Evolutionary conservation across 352 stramenopile species (phyloP).

Genomic region (Hyaloperonospora brassicae): DNA sequence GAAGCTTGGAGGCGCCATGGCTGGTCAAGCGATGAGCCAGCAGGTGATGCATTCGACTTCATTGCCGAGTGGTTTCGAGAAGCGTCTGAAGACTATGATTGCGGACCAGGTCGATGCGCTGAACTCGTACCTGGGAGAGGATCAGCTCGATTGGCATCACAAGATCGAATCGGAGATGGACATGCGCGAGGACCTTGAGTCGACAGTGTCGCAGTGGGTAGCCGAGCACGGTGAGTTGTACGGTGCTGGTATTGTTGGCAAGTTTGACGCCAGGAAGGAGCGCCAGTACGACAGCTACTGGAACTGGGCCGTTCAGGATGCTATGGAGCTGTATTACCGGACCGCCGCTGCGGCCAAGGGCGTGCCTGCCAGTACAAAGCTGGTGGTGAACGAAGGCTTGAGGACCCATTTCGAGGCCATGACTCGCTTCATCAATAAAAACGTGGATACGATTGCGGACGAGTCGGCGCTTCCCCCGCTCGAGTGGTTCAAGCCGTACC

Average conservation of each 20-base stretch:
- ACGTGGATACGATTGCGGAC: constrained; percentile 32
- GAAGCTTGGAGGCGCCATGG: constrained; percentile 32
- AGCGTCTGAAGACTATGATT: constrained; percentile 51
- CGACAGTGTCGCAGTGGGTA: constrained; percentile 38
- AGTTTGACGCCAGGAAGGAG: constrained; percentile 69
- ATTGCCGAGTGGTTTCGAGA: constrained; percentile 42
- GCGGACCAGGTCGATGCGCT: constrained; percentile 43
- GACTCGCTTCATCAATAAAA: constrained; percentile 48
- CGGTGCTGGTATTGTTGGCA: constrained; percentile 37
- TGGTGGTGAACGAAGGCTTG: constrained; percentile 23
- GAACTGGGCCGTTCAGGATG: constrained; percentile 74
- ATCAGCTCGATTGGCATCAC: constrained; percentile 42
- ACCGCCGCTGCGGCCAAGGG: constrained; percentile 26
- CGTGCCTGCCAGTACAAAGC: constrained; percentile 10
- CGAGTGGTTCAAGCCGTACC: constrained; percentile 50
- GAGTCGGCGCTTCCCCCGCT: constrained; percentile 32
- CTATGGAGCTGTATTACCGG: constrained; percentile 54
- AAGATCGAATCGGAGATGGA: constrained; percentile 45
- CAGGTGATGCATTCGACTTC: constrained; percentile 25
- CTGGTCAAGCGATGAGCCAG: constrained; percentile 23
- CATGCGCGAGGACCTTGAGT: constrained; percentile 50
- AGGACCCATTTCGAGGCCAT: constrained; percentile 45
- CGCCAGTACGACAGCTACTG: constrained; percentile 74
- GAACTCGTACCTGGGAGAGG: constrained; percentile 42
- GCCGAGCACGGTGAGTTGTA: constrained; percentile 57